phyloP scores from a whole-genome alignment of 2,329 filamentous ascomycete species.

The Arthrobotrys conoides region DNA sequence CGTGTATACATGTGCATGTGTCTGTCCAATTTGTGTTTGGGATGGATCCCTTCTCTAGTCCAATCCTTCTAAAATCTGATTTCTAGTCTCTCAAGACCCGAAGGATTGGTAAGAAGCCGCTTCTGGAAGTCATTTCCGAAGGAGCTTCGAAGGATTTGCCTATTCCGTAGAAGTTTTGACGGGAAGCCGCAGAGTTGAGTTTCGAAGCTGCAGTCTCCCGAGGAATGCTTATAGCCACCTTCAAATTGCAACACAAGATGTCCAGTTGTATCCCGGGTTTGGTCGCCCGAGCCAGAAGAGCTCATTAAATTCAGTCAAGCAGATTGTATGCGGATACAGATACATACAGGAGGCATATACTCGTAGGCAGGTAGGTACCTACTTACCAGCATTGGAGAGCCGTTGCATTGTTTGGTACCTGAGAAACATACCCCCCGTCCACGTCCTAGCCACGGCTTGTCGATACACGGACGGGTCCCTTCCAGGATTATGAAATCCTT shows the following conservation, averaged over 20 bases:
- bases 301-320: slow-evolving; percentile 44
- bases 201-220: slow-evolving; percentile 51
- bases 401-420: slow-evolving; percentile 26
- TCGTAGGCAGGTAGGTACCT: not conserved
- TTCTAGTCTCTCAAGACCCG: slow-evolving; percentile 30
- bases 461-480: not conserved
- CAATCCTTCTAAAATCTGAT: slow-evolving; percentile 1
- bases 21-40: not conserved
- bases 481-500: not conserved
- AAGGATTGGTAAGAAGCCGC: slow-evolving; percentile 35
- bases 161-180: slow-evolving; percentile 25
- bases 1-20: not conserved
- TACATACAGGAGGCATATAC: not conserved
- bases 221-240: slow-evolving; percentile 38
- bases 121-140: slow-evolving; percentile 61
- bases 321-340: too few species aligned
- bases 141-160: slow-evolving; percentile 48
- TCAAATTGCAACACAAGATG: slow-evolving; percentile 54
- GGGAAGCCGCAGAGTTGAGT: slow-evolving; percentile 45
- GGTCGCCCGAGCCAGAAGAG: slow-evolving; percentile 40
- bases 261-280: slow-evolving; percentile 41
- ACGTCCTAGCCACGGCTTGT: not conserved
- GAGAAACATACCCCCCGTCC: not conserved
- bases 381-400: not conserved
- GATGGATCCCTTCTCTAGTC: slow-evolving; percentile 9